These are phyloP conservation scores for Monosporascus sp. DNA, from an alignment of 2,329 filamentous ascomycete species.

Conservation along the genomic window DNA sequence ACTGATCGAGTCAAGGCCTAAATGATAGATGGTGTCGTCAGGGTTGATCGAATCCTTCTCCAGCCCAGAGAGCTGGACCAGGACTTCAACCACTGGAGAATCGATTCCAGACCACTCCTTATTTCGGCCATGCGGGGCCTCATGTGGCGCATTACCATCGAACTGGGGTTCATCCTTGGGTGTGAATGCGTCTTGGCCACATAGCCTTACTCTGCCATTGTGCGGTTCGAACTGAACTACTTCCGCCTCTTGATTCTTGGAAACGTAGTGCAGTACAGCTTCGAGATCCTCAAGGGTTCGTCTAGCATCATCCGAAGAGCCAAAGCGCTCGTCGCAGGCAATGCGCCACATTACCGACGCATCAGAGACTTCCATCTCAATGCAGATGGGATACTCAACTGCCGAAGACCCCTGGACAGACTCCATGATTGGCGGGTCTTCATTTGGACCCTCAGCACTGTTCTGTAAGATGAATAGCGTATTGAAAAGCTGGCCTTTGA, in stretches of 20 bases:
- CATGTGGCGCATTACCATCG: not conserved
- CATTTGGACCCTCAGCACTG: slow-evolving; percentile 5
- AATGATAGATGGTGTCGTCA: slow-evolving; percentile 67
- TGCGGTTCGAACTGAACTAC: slow-evolving; percentile 47
- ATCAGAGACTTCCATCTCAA: slow-evolving; percentile 66
- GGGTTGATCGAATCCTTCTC: slow-evolving; percentile 51
- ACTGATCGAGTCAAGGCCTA: slow-evolving; percentile 88
- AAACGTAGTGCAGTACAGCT: slow-evolving; percentile 48
- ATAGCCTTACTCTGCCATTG: slow-evolving; percentile 52
- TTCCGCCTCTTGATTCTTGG: slow-evolving; percentile 40
- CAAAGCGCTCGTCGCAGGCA: slow-evolving; percentile 57
- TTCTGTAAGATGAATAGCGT: slow-evolving; percentile 52
- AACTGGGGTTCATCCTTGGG: slow-evolving; percentile 1
- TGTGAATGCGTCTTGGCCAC: slow-evolving; percentile 49
- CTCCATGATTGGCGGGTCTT: slow-evolving; percentile 41
- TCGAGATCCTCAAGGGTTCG: slow-evolving; percentile 56
- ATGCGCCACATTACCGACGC: slow-evolving; percentile 61
- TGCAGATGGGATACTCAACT: slow-evolving; percentile 76
- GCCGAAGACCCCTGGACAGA: slow-evolving; percentile 60
- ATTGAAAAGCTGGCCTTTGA: slow-evolving; percentile 40
- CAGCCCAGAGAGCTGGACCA: slow-evolving; percentile 56
- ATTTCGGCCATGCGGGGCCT: not conserved
- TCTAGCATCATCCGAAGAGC: slow-evolving; percentile 39
- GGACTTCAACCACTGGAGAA: slow-evolving; percentile 36
- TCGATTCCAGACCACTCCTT: slow-evolving; percentile 31